Percentiles rank a stretch among this genome's conserved stretches.
Conservation (phyloP, 805 yeast genomes). For the Wickerhamiella occidentalis region DNA sequence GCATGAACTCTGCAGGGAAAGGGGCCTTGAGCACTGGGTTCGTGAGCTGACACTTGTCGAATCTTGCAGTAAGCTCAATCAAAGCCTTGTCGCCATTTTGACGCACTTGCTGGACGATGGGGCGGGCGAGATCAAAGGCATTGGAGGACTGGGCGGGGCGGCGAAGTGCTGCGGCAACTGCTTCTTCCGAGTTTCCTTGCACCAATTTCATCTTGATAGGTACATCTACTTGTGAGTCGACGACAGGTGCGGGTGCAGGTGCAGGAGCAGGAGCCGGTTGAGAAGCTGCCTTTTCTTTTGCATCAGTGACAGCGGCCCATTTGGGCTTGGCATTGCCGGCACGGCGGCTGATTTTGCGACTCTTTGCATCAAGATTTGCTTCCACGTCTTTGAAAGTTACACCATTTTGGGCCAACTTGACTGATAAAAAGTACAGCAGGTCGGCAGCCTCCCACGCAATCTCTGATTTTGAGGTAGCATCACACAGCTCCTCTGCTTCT, state of each 20-base stretch:
- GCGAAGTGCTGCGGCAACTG: slow-evolving; percentile 51
- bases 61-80: slow-evolving; percentile 78
- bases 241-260: slow-evolving; percentile 3
- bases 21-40: slow-evolving; percentile 80
- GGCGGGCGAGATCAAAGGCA: slow-evolving; percentile 84
- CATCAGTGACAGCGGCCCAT: slow-evolving; percentile 32
- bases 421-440: slow-evolving; percentile 52
- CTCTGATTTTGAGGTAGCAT: slow-evolving; percentile 56
- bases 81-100: slow-evolving; percentile 74
- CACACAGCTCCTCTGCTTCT: slow-evolving; percentile 91
- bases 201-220: slow-evolving; percentile 24
- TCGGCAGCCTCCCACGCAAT: slow-evolving; percentile 98
- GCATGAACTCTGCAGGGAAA: slow-evolving; percentile 65
- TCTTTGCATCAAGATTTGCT: slow-evolving; percentile 68
- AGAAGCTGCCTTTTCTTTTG: slow-evolving; percentile 14
- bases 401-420: slow-evolving; percentile 61
- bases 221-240: neutral
- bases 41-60: slow-evolving; percentile 66
- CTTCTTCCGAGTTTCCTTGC: slow-evolving; percentile 29
- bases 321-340: slow-evolving; percentile 91
- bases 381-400: slow-evolving; percentile 74
- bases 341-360: slow-evolving; percentile 78
- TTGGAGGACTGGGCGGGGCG: slow-evolving; percentile 96
- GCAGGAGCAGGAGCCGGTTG: neutral
- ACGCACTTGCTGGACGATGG: slow-evolving; percentile 72